Percentiles rank a stretch among this genome's conserved stretches.
These are phyloP conservation scores for Rutstroemia sydowiana DNA, from an alignment of 2,329 filamentous ascomycete genomes.

Conservation along the genomic window DNA sequence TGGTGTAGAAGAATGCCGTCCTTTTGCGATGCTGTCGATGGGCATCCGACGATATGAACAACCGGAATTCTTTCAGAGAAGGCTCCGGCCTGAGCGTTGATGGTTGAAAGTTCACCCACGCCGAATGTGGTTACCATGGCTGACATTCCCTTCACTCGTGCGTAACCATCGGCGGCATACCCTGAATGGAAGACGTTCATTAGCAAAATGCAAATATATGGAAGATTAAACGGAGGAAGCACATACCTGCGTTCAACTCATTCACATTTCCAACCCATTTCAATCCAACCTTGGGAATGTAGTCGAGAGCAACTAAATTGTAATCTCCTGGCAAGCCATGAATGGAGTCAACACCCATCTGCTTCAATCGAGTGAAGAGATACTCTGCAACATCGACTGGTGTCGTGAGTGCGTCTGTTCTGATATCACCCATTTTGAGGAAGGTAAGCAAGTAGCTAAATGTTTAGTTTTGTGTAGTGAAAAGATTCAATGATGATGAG, in stretches of 20 bases:
- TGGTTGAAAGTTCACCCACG: slow-evolving; percentile 65
- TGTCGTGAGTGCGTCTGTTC: slow-evolving; percentile 34
- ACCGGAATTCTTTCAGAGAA: slow-evolving; percentile 67
- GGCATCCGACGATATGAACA: slow-evolving; percentile 54
- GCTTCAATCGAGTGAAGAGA: slow-evolving; percentile 55
- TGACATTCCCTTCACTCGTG: slow-evolving; percentile 61
- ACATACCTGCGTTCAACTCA: slow-evolving; percentile 62
- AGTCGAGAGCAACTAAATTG: slow-evolving; percentile 63
- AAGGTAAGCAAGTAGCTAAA: not conserved
- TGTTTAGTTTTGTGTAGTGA: not conserved
- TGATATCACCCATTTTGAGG: slow-evolving; percentile 32
- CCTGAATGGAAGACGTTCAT: slow-evolving; percentile 34
- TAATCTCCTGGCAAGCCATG: slow-evolving; percentile 69
- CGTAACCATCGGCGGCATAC: slow-evolving; percentile 76
- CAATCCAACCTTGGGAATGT: slow-evolving; percentile 49
- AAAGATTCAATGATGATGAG: not conserved
- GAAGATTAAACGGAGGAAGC: too few species aligned
- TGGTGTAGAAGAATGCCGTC: slow-evolving; percentile 52
- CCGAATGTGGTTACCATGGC: slow-evolving; percentile 71
- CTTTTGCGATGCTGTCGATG: slow-evolving; percentile 40
- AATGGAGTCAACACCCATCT: slow-evolving; percentile 57
- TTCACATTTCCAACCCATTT: slow-evolving; percentile 65
- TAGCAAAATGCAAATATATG: not conserved
- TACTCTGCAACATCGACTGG: slow-evolving; percentile 56
- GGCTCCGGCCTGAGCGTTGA: slow-evolving; percentile 68